phyloP scores from a whole-genome alignment of 805 yeast genomes.

The Spencermartinsiella europaea region DNA sequence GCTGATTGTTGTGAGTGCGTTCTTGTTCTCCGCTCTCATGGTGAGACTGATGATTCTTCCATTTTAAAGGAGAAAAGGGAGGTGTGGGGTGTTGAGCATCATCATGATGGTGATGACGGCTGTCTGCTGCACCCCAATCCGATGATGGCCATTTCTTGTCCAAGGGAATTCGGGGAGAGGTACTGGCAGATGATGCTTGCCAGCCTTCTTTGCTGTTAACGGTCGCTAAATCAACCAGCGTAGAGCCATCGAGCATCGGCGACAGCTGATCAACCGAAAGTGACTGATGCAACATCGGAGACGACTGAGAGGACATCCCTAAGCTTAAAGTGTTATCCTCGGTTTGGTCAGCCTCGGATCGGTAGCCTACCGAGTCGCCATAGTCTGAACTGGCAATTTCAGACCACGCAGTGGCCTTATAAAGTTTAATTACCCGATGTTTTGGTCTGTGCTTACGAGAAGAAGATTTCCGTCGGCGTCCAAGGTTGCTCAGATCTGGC shows the following conservation, averaged over 20 bases:
- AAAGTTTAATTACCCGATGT: constrained; percentile 5
- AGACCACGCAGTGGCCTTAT: background rate
- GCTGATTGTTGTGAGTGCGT: background rate
- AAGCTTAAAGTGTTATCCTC: background rate
- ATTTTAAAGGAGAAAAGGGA: background rate
- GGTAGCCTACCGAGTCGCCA: background rate
- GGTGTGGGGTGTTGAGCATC: too few relatives aligned
- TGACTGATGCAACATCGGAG: background rate
- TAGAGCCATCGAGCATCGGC: background rate
- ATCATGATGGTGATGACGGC: too few relatives aligned
- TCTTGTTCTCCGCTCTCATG: background rate
- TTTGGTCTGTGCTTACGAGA: constrained; percentile 1
- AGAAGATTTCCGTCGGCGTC: background rate
- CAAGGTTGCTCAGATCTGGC: too few relatives aligned
- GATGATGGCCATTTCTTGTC: background rate
- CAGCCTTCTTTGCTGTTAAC: background rate
- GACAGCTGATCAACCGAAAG: too few relatives aligned
- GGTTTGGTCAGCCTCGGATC: background rate
- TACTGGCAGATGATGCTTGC: background rate
- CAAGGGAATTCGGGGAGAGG: background rate
- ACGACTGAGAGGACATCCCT: background rate
- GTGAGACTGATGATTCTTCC: background rate
- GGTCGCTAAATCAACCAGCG: background rate
- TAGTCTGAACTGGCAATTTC: background rate
- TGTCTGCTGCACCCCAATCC: too few relatives aligned